Evolutionary conservation across 2,329 filamentous ascomycete genomes (phyloP), one percentile per base, ranked within the genome.

Genomic region (Pyricularia sp.): DNA sequence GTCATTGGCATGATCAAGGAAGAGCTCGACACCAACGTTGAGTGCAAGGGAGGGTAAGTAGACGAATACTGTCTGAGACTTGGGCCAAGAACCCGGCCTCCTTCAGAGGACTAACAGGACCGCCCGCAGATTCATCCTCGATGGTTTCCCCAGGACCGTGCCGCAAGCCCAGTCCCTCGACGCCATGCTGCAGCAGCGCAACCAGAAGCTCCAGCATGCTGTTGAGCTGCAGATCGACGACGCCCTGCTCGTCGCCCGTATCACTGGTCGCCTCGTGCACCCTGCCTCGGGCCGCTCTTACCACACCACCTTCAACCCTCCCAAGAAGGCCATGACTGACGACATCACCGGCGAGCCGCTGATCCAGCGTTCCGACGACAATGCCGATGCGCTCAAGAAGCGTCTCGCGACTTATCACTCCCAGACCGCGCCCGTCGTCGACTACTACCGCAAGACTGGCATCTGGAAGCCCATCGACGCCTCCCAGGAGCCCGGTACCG

Each of bases 1-100:
- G 94, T 99, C 88, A 92, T 99, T 81, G 93, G 94, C 82, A 99
- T 99, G 95, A 99, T 99, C 85, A 94, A 95, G 88, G 92, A 90
- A 79, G 94, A 99, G 86, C 87, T 99, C 67, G 92, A 96, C 77
- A 91, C 86, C 82, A 99, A 99, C 85, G 82, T 87, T 77, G 94
- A 99, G 84, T 99, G 95, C 88, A 92, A 92, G 84, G 94, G 94
- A 82, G 95, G 95, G 94, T 97, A 86, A 75, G 87, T 42, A 17
- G 42, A n/a, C 42, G 14, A 50, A n/a, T 50, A n/a, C 42, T 36
- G 3, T 20, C 23, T 25, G 30, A 17, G 12, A n/a, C 36, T 64
- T 33, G 12, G 26, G 3, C 33, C 17, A 64, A 28, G 14, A 36
- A 14, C 31, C 5, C 31, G 31, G 31, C 31, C 5, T 33, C 31